Percentiles rank a stretch among this genome's conserved stretches.
These are phyloP conservation scores for Rosa chinensis DNA, from an alignment of 306 rosid genomes.

Conservation along the genomic window DNA sequence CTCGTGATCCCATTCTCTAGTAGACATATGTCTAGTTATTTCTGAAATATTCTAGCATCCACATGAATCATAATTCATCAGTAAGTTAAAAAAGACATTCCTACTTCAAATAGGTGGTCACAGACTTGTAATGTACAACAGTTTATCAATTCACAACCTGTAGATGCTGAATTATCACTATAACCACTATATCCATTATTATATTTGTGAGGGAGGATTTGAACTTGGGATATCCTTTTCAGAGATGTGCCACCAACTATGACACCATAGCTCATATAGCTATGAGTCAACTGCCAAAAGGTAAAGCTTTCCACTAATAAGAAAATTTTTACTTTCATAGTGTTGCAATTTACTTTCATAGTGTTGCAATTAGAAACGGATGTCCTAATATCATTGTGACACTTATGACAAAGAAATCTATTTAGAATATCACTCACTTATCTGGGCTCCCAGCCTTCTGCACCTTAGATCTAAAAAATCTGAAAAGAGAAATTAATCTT, in stretches of 20 bases:
- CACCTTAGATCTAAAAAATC: constrained; percentile 80
- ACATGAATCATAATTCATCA: constrained; percentile 8
- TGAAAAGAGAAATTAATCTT: constrained; percentile 35
- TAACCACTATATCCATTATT: background rate
- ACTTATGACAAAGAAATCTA: background rate
- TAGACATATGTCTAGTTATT: background rate
- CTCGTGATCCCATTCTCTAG: background rate
- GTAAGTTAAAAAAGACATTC: background rate
- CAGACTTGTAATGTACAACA: background rate
- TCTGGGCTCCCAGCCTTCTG: constrained; percentile 77
- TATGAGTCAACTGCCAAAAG: background rate
- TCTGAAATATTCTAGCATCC: background rate
- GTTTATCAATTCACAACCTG: background rate
- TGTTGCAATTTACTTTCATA: background rate
- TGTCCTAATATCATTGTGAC: background rate
- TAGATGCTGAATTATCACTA: background rate
- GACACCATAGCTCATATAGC: background rate
- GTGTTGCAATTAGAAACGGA: background rate
- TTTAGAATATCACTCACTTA: constrained; percentile 57
- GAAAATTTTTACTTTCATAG: background rate
- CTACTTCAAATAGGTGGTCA: background rate
- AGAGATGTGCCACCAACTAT: background rate
- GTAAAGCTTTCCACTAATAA: constrained; percentile 1
- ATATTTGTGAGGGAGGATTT: background rate
- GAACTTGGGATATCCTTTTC: background rate